A percentile compares a stretch with the other conserved stretches of the same genome.
Evolutionary conservation across 148 eudicot genomes (phyloP).

Genomic region (Rhododendron williamsianum): DNA sequence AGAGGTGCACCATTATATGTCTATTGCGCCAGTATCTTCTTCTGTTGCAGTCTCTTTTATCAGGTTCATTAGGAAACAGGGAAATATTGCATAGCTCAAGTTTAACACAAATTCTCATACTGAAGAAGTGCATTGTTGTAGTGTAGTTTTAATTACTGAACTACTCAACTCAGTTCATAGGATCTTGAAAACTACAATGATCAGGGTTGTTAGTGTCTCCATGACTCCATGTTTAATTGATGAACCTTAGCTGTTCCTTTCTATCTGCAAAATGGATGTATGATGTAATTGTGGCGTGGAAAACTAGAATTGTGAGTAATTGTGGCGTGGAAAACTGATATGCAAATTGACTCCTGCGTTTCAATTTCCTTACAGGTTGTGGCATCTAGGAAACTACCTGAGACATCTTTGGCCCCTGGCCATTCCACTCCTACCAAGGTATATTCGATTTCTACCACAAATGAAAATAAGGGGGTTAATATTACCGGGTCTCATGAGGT

Average conservation of each 20-base stretch:
- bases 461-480: constrained; percentile 98
- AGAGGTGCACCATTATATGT: background rate
- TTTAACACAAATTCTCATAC: background rate
- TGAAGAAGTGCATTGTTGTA: background rate
- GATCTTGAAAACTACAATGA: background rate
- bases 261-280: background rate
- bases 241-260: background rate
- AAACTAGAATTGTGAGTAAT: background rate
- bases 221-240: background rate
- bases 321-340: background rate
- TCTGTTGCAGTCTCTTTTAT: background rate
- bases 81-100: background rate
- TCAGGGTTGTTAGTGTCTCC: background rate
- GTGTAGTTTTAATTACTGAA: background rate
- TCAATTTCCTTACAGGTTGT: constrained; percentile 38
- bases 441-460: constrained; percentile 89
- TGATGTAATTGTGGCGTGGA: background rate
- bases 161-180: background rate
- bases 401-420: constrained; percentile 28
- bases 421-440: constrained; percentile 70
- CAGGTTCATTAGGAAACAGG: background rate
- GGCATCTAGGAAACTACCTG: constrained; percentile 37
- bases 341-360: constrained; percentile 19
- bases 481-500: constrained; percentile 98
- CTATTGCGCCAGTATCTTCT: background rate